Base-by-base conservation (phyloP, 805 yeast species). In the Ogataea nonfermentans region DNA sequence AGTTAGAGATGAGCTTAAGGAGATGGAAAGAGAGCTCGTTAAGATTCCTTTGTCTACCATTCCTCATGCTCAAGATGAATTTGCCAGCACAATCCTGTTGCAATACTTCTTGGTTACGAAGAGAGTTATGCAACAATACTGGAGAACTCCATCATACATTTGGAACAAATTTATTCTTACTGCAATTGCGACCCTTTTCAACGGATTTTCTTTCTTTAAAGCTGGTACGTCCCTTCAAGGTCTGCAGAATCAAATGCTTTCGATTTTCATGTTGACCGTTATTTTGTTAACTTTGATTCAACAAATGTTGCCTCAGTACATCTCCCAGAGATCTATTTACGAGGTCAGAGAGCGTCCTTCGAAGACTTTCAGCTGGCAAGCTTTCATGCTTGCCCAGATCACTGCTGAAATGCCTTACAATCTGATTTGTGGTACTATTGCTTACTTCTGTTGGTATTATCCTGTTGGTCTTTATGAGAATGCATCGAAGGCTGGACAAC, bases 241-340 rank as follows among this genome's bases (percentile, higher is more conserved):
- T 56, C 60, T 86, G 53, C 95, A 88, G 61, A 85, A 86, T 62
- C 93, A 83, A 66, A 79, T 84, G 88, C 76, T 83, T 52, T 70
- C 89, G 2, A 56, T 82, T 30, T 85, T 85, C 66, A 81, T 84
- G 87, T 73, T 79, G 53, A 57, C 76, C 28, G 70, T 76, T 51
- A 66, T 74, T 35, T 70, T 78, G 63, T 71, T 71, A 48, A 78
- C 84, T 16, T 53, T 79, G 51, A 56, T 78, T 35, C 77, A 79
- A 48, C 89, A 83, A 59, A 70, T 76, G 64, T 61, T 81, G 48
- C 88, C 89, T 13, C 59, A 74, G 40, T 84, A 68, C 57, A 74
- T 78, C 26, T 48, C 63, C 24, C 87, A 79, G 56, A 74, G 90
- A 63, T 75, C 75, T 48, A 61, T 82, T 27, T 82, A 81, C 51